These are phyloP conservation scores for Mycena epipterygia DNA, from an alignment of 768 basidiomycete genomes.

Conservation along the genomic window DNA sequence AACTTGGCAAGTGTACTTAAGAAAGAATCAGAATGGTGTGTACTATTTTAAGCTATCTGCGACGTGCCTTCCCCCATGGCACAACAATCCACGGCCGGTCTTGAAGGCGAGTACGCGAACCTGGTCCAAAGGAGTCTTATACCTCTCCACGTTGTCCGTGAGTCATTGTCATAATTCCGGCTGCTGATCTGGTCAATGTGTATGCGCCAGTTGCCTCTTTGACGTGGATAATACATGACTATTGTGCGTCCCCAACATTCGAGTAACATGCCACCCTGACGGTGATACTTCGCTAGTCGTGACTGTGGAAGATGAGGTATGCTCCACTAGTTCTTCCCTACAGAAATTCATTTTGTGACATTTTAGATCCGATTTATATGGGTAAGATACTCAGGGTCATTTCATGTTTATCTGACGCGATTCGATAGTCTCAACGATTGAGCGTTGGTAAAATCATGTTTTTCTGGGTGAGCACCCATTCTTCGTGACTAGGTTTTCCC, in stretches of 20 bases:
- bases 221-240: background rate
- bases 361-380: constrained; percentile 57
- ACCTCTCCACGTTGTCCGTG: background rate
- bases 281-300: background rate
- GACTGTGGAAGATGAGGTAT: background rate
- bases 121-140: too few species aligned
- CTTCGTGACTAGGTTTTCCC: background rate
- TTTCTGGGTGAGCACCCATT: constrained; percentile 56
- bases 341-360: too few species aligned
- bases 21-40: too few species aligned
- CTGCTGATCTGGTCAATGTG: too few species aligned
- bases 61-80: too few species aligned
- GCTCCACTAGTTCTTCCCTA: too few species aligned
- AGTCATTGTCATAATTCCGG: background rate
- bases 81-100: too few species aligned
- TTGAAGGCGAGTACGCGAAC: too few species aligned
- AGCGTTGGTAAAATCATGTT: constrained; percentile 57
- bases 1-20: too few species aligned
- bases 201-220: background rate
- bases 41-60: too few species aligned
- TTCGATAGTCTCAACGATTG: constrained; percentile 49
- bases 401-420: background rate
- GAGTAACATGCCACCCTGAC: background rate
- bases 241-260: background rate
- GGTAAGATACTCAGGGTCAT: constrained; percentile 47